Conservation (phyloP, 2,329 filamentous ascomycete species). For the Phialemoniopsis sp. region DNA sequence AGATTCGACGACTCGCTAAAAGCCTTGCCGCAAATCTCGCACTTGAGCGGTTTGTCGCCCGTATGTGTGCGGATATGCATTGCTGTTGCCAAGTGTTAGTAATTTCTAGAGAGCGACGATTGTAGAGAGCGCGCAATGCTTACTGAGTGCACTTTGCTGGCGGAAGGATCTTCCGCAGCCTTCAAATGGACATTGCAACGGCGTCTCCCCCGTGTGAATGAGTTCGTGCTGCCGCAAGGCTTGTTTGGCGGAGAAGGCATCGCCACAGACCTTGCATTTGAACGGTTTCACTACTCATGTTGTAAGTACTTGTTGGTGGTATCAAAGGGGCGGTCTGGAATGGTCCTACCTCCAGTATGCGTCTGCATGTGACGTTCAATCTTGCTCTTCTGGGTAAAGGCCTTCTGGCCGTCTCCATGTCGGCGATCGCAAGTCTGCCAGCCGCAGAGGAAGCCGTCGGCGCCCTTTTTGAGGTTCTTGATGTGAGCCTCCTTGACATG, state of each 20-base stretch:
- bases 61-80: conserved; percentile 66
- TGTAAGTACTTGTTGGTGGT: conserved; percentile 11
- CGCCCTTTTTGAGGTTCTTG: conserved; percentile 34
- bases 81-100: conserved; percentile 31
- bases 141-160: conserved; percentile 64
- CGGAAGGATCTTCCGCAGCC: conserved; percentile 58
- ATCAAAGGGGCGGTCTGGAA: not conserved
- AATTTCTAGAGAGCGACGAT: not conserved
- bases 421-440: conserved; percentile 55
- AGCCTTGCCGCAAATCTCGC: conserved; percentile 51
- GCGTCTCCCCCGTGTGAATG: conserved; percentile 62
- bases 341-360: conserved; percentile 56
- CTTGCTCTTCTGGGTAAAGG: conserved; percentile 58
- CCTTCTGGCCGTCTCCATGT: conserved; percentile 28
- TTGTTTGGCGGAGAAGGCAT: conserved; percentile 62
- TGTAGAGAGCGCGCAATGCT: conserved; percentile 17
- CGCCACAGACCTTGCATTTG: conserved; percentile 49
- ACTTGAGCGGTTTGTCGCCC: conserved; percentile 57
- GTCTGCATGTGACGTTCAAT: conserved; percentile 62
- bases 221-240: conserved; percentile 64
- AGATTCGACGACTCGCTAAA: conserved; percentile 65
- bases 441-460: conserved; percentile 44
- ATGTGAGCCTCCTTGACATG: conserved; percentile 51
- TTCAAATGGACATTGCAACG: conserved; percentile 48
- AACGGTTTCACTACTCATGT: conserved; percentile 52